These are phyloP conservation scores for Dendrobium officinale DNA, from an alignment of 106 monocot genomes.

Conservation along the genomic window DNA sequence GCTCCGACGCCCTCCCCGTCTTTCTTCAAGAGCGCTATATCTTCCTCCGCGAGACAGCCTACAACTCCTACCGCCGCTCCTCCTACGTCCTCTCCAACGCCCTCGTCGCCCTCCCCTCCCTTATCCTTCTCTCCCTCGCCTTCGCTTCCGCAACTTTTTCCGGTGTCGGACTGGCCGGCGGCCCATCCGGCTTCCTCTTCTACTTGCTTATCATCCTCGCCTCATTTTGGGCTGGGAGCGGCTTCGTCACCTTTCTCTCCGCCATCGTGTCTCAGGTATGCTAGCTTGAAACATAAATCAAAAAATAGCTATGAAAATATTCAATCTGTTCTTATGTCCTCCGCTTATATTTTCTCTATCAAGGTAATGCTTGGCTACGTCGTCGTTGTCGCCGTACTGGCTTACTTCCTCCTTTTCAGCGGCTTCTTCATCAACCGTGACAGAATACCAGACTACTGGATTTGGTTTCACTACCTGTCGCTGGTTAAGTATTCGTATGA, in stretches of 20 bases:
- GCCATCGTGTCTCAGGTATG: conserved; percentile 32
- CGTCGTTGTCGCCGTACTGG: conserved; percentile 50
- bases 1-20: conserved; percentile 75
- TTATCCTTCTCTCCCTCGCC: conserved; percentile 42
- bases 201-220: conserved; percentile 52
- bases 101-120: conserved; percentile 45
- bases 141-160: conserved; percentile 61
- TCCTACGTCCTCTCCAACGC: conserved; percentile 78
- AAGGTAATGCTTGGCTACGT: conserved; percentile 54
- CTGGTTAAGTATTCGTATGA: conserved; percentile 82
- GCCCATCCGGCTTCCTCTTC: conserved; percentile 40
- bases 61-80: conserved; percentile 75
- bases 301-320: too few species aligned
- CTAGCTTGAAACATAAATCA: too few species aligned
- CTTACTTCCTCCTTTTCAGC: conserved; percentile 77
- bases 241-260: conserved; percentile 78
- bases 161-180: conserved; percentile 60
- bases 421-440: conserved; percentile 80
- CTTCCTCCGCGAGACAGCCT: conserved; percentile 73
- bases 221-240: conserved; percentile 69
- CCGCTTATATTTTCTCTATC: too few species aligned
- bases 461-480: conserved; percentile 88
- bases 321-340: too few species aligned
- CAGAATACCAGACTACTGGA: conserved; percentile 66
- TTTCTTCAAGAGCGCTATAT: conserved; percentile 81